These are phyloP conservation scores for Cryptosporidium muris DNA, from an alignment of 169 alveolate genomes.

Conservation along the genomic window DNA sequence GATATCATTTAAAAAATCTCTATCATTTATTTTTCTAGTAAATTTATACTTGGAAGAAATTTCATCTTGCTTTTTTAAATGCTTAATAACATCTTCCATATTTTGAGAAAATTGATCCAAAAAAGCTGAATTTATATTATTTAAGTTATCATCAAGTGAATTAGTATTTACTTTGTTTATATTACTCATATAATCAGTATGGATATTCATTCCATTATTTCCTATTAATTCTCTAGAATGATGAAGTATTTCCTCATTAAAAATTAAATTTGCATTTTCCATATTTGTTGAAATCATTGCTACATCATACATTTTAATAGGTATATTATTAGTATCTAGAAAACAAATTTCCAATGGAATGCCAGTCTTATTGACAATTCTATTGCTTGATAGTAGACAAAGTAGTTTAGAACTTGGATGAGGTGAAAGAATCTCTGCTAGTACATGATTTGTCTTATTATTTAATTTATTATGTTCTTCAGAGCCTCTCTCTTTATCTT, in stretches of 20 bases:
- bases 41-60: constrained; percentile 11
- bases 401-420: constrained; percentile 13
- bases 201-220: no score
- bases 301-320: constrained; percentile 54
- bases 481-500: background rate
- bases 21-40: background rate
- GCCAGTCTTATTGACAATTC: constrained; percentile 46
- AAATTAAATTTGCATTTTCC: constrained; percentile 1
- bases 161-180: background rate
- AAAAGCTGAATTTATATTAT: background rate
- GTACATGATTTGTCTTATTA: constrained; percentile 5
- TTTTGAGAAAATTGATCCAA: no score
- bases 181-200: no score
- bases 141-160: background rate
- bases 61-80: no score
- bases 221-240: no score
- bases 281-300: constrained; percentile 19
- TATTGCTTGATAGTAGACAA: constrained; percentile 35
- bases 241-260: constrained; percentile 33
- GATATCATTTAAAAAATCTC: background rate
- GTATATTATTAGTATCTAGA: constrained; percentile 34
- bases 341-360: constrained; percentile 60
- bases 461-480: background rate
- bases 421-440: constrained; percentile 34
- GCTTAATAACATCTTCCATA: no score